Evolutionary conservation across 148 eudicot species (phyloP).

Genomic region (Vaccinium myrtillus): DNA sequence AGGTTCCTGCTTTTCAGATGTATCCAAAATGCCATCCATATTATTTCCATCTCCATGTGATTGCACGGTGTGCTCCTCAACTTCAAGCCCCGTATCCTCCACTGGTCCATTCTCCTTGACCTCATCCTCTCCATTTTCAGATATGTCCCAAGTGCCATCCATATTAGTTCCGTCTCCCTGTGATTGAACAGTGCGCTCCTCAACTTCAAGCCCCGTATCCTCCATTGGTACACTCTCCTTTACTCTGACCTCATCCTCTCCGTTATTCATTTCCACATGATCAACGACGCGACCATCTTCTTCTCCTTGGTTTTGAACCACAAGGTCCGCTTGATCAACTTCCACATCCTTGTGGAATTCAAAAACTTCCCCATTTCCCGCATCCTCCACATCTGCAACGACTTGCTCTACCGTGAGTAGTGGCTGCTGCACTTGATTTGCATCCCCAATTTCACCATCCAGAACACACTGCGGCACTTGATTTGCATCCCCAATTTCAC

Average conservation of each 20-base stretch:
- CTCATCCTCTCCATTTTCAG: background rate
- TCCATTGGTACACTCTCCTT: background rate
- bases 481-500: background rate
- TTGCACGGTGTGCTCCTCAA: background rate
- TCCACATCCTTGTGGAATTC: background rate
- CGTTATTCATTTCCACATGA: background rate
- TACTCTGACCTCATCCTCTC: background rate
- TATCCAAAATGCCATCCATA: background rate
- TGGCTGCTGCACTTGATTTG: background rate
- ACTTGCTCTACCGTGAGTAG: background rate
- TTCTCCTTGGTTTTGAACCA: background rate
- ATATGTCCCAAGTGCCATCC: background rate
- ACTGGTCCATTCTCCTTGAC: background rate
- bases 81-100: background rate
- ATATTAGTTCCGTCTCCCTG: background rate
- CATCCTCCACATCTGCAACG: background rate
- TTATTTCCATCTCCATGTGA: background rate
- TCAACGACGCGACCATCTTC: too few relatives aligned
- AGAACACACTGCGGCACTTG: background rate
- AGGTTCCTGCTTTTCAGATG: background rate
- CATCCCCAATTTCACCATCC: background rate
- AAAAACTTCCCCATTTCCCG: background rate
- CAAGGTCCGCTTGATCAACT: too few relatives aligned
- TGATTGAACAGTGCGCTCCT: background rate
- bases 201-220: background rate